Evolutionary conservation across 805 yeast genomes (phyloP).

Genomic region (Kuraishia hungarica): DNA sequence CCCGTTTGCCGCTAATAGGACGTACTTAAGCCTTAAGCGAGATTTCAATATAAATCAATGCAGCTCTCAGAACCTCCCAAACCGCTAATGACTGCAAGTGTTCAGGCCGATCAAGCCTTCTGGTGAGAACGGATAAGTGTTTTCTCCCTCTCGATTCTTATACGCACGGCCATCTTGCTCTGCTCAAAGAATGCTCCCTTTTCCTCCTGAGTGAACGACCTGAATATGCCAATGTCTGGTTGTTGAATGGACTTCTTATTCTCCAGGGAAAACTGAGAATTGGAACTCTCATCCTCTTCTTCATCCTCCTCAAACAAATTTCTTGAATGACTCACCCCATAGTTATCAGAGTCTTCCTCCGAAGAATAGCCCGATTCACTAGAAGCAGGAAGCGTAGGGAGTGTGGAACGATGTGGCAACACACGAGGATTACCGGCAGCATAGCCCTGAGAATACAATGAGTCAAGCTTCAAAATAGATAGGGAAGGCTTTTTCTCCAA

Average conservation of each 20-base stretch:
- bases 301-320: not conserved
- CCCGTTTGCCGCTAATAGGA: not conserved
- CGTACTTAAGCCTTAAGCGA: not conserved
- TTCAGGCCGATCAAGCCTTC: not conserved
- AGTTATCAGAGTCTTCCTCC: not conserved
- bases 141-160: conserved; percentile 25
- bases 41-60: not conserved
- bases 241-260: not conserved
- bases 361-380: not conserved
- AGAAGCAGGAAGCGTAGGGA: conserved; percentile 1
- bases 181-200: conserved; percentile 19
- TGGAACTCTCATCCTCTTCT: not conserved
- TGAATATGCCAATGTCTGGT: conserved; percentile 2
- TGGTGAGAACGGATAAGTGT: not conserved
- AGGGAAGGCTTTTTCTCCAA: conserved; percentile 13
- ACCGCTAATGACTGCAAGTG: no score
- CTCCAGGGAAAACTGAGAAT: not conserved
- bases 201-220: conserved; percentile 16
- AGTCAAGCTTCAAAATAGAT: conserved; percentile 15
- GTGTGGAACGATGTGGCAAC: not conserved
- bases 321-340: not conserved
- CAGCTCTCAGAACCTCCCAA: no score
- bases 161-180: conserved; percentile 23
- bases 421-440: not conserved
- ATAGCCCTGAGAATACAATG: conserved; percentile 2